Conservation (phyloP, 768 basidiomycete genomes). For the Ramaria sp. region DNA sequence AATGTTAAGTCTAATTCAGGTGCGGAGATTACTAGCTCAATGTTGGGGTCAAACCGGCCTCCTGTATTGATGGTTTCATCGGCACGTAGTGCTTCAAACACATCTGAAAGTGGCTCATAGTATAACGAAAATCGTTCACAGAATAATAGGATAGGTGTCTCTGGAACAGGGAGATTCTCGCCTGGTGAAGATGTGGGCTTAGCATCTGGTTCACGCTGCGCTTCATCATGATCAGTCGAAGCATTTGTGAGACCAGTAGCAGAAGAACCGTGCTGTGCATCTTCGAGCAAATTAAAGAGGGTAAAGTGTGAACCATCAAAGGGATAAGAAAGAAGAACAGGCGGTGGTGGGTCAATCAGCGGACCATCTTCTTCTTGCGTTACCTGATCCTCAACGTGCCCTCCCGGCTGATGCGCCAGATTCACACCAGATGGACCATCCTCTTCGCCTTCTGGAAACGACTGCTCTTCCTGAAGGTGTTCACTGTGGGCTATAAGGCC, state of each 20-base stretch:
- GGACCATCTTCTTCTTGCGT: not conserved
- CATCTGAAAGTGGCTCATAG: conserved; percentile 59
- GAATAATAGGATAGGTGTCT: conserved; percentile 34
- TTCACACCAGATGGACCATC: not conserved
- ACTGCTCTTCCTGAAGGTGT: not conserved
- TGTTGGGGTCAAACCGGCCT: conserved; percentile 7
- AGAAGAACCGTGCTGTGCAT: not conserved
- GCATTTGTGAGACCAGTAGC: not conserved
- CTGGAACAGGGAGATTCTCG: not conserved
- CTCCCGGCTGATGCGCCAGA: not conserved
- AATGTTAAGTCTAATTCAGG: conserved; percentile 5
- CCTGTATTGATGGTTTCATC: conserved; percentile 35
- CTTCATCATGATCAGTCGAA: not conserved
- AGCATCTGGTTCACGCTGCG: not conserved
- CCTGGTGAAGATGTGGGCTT: not conserved
- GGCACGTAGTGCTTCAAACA: conserved; percentile 63
- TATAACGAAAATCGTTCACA: conserved; percentile 58
- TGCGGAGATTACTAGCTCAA: conserved; percentile 6
- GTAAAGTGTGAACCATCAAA: conserved; percentile 9
- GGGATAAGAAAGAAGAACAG: not conserved
- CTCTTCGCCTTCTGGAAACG: not conserved
- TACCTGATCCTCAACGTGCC: not conserved
- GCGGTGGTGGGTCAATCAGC: conserved; percentile 4
- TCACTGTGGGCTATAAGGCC: not conserved
- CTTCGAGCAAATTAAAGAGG: conserved; percentile 1